phyloP scores from a whole-genome alignment of 1,284 basidiomycete genomes.

The Testicularia cyperi region DNA sequence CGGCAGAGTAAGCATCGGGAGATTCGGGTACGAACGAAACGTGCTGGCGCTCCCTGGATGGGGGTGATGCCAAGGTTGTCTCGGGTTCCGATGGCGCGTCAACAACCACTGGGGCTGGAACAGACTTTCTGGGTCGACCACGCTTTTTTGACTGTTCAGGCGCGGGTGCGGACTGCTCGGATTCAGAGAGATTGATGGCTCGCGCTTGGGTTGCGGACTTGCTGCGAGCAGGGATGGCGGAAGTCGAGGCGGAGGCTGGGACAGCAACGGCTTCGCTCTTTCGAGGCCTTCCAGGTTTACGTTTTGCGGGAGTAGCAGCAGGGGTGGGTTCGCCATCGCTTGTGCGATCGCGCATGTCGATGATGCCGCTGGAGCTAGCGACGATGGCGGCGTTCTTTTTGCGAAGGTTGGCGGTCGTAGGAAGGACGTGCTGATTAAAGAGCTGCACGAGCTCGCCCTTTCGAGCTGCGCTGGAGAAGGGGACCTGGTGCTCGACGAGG shows the following conservation, averaged over 20 bases:
- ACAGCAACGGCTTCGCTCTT: constrained; percentile 28
- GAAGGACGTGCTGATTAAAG: constrained; percentile 67
- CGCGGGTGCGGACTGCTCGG: background rate
- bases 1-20: background rate
- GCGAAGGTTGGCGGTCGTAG: constrained; percentile 24
- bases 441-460: constrained; percentile 80
- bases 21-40: background rate
- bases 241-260: constrained; percentile 1
- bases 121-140: constrained; percentile 30
- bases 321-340: constrained; percentile 7
- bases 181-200: background rate
- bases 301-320: constrained; percentile 25
- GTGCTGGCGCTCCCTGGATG: background rate
- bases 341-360: constrained; percentile 59
- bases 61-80: constrained; percentile 67
- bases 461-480: constrained; percentile 75
- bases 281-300: constrained; percentile 26
- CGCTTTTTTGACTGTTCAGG: constrained; percentile 15
- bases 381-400: constrained; percentile 68
- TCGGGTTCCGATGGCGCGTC: constrained; percentile 66
- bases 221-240: constrained; percentile 18
- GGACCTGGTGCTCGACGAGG: constrained; percentile 77
- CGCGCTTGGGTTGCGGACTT: too few relatives aligned
- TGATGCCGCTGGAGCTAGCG: constrained; percentile 58
- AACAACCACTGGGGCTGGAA: constrained; percentile 6